Evolutionary conservation across 106 monocot species (phyloP).

Genomic region (Apostasia ramifera): DNA sequence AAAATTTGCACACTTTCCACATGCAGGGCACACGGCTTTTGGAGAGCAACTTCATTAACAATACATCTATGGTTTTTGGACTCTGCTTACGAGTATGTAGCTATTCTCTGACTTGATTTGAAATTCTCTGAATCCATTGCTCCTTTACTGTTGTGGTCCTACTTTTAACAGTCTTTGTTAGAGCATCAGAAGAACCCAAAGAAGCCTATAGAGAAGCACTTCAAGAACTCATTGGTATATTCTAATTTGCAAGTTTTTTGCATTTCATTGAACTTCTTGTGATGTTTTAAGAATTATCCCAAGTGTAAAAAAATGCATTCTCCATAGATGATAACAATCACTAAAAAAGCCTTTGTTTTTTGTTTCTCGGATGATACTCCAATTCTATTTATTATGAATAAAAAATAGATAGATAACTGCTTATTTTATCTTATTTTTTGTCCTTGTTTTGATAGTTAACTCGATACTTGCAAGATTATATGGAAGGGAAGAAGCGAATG

Average conservation of each 20-base stretch:
- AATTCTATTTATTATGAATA: background rate
- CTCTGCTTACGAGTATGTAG: constrained; percentile 63
- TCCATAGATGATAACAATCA: no score
- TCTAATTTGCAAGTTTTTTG: background rate
- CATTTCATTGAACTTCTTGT: background rate
- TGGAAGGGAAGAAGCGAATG: constrained; percentile 66
- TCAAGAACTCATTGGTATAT: constrained; percentile 74
- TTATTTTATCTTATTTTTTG: background rate
- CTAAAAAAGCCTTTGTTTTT: no score
- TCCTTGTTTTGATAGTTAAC: constrained; percentile 46
- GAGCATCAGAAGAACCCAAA: constrained; percentile 81
- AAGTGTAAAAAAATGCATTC: no score
- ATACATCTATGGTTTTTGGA: constrained; percentile 91
- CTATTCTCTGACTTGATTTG: background rate
- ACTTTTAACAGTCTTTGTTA: constrained; percentile 52
- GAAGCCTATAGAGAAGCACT: constrained; percentile 68
- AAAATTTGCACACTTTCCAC: background rate
- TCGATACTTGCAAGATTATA: constrained; percentile 63
- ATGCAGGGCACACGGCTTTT: constrained; percentile 57
- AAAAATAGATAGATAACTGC: background rate
- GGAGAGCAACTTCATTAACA: constrained; percentile 88
- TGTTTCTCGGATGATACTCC: background rate
- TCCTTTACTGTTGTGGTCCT: background rate
- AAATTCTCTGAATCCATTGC: background rate
- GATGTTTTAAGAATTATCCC: background rate